Conservation (phyloP, 441 rosid genomes). For the Lagerstroemia fauriei region DNA sequence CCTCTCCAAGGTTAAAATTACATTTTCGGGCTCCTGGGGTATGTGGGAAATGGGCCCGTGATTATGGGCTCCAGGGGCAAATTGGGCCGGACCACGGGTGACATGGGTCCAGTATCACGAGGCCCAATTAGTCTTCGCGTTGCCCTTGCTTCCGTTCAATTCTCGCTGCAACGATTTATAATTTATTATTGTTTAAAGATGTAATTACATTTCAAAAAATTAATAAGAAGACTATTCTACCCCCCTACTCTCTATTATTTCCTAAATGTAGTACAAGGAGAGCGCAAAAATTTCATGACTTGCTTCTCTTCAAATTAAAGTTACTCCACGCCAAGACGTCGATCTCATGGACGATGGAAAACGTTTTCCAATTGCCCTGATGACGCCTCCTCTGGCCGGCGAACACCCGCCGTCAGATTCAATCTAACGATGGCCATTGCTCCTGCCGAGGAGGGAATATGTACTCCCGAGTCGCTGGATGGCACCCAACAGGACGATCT, state of each 20-base stretch:
- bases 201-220: no score
- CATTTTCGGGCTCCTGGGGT: not conserved
- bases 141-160: no score
- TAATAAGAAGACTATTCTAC: no score
- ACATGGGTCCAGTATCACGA: no score
- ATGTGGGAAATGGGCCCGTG: not conserved
- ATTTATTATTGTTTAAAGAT: no score
- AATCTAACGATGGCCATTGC: slow-evolving; percentile 1
- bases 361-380: not conserved
- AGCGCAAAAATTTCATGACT: no score
- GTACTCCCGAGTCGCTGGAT: not conserved
- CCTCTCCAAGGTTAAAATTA: no score
- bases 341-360: not conserved
- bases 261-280: no score
- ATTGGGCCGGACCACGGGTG: not conserved
- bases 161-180: no score
- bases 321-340: not conserved
- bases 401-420: not conserved
- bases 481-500: not conserved
- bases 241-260: no score
- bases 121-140: no score
- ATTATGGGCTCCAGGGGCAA: not conserved
- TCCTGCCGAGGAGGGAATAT: not conserved
- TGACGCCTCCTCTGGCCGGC: not conserved
- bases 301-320: not conserved